Conservation (phyloP, 2,329 filamentous ascomycete species). For the Penicillium sp. region DNA sequence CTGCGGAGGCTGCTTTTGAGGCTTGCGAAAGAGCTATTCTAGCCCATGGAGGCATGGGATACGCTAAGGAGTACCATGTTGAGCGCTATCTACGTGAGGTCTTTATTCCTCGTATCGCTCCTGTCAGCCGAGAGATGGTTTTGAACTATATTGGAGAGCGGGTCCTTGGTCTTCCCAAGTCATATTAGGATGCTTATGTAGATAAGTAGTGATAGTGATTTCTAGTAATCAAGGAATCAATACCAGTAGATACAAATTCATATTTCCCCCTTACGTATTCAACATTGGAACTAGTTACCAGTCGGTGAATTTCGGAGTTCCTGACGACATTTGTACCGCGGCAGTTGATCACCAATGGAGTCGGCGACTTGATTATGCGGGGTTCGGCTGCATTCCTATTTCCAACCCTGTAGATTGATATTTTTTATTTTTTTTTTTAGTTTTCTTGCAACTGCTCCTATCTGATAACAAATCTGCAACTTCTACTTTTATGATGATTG, state of each 20-base stretch:
- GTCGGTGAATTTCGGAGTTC: background rate
- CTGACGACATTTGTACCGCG: background rate
- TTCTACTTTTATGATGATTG: background rate
- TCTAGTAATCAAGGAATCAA: too few relatives aligned
- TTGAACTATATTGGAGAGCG: conserved; percentile 41
- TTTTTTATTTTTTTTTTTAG: too few relatives aligned
- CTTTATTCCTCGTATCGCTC: conserved; percentile 59
- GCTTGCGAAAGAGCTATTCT: conserved; percentile 58
- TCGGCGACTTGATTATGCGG: background rate
- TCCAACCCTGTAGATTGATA: background rate
- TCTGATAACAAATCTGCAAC: too few relatives aligned
- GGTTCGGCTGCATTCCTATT: background rate
- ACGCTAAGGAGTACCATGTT: conserved; percentile 60
- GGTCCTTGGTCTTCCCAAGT: conserved; percentile 37
- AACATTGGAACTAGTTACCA: background rate
- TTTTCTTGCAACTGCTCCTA: too few relatives aligned
- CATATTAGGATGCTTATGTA: conserved; percentile 23
- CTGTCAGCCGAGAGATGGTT: conserved; percentile 53
- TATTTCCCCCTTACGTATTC: too few relatives aligned
- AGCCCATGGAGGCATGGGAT: conserved; percentile 60
- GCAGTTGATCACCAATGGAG: background rate
- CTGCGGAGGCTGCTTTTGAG: conserved; percentile 58
- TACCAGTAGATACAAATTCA: background rate
- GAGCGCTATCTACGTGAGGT: conserved; percentile 59
- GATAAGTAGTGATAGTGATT: background rate